phyloP scores from a whole-genome alignment of 352 stramenopile genomes.

The Globisporangium nagaii region DNA sequence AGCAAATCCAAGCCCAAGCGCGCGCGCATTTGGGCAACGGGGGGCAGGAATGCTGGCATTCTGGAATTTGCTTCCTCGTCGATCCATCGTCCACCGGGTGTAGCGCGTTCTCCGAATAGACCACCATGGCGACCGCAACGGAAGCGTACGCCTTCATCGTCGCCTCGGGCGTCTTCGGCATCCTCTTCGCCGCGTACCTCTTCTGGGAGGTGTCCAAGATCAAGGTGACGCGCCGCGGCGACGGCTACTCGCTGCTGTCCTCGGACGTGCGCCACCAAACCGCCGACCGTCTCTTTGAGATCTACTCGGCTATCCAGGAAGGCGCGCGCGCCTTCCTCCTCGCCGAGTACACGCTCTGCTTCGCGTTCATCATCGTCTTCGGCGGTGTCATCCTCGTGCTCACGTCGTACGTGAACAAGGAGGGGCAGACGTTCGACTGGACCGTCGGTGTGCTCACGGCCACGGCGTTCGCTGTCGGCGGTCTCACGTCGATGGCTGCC shows the following conservation, averaged over 20 bases:
- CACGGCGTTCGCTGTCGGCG: constrained; percentile 97
- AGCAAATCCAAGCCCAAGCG: background rate
- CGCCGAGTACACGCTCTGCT: constrained; percentile 98
- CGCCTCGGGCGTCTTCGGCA: constrained; percentile 59
- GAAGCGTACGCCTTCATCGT: constrained; percentile 71
- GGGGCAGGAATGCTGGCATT: too few relatives aligned
- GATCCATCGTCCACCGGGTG: constrained; percentile 5
- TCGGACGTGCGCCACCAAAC: constrained; percentile 76
- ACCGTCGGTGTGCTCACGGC: constrained; percentile 92
- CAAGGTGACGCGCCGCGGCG: constrained; percentile 78
- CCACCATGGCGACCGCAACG: constrained; percentile 41
- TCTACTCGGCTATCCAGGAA: constrained; percentile 96
- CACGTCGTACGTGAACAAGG: constrained; percentile 88
- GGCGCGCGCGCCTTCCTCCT: constrained; percentile 97
- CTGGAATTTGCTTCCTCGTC: constrained; percentile 55
- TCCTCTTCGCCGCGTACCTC: constrained; percentile 78
- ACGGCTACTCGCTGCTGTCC: constrained; percentile 75
- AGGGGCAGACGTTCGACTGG: constrained; percentile 81
- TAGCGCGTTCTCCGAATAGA: constrained; percentile 12
- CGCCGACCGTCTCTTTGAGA: constrained; percentile 83
- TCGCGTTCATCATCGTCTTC: constrained; percentile 94
- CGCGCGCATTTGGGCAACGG: background rate
- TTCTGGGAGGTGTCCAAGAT: constrained; percentile 89
- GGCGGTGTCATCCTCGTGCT: constrained; percentile 87
- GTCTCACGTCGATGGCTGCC: constrained; percentile 95